Evolutionary conservation across 805 yeast genomes (phyloP).

Genomic region (Saturnispora ahearnii): DNA sequence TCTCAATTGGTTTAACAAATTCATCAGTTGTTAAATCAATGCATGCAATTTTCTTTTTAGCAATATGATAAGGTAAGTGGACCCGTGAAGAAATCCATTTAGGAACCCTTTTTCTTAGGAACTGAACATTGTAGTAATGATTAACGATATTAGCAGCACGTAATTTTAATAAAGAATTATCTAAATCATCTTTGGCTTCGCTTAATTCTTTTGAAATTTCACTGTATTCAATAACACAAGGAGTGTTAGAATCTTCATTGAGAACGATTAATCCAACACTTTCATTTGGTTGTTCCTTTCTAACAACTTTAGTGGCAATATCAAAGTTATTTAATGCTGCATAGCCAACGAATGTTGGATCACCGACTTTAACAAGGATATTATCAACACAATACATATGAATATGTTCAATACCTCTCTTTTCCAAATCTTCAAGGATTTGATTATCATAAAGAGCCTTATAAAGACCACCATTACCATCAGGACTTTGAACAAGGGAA

Average conservation of each 20-base stretch:
- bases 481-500: slow-evolving; percentile 77
- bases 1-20: slow-evolving; percentile 51
- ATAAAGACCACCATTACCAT: slow-evolving; percentile 96
- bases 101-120: slow-evolving; percentile 50
- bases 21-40: slow-evolving; percentile 39
- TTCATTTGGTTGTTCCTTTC: slow-evolving; percentile 82
- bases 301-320: slow-evolving; percentile 88
- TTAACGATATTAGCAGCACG: slow-evolving; percentile 97
- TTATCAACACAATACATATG: slow-evolving; percentile 98
- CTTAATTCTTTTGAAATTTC: slow-evolving; percentile 76
- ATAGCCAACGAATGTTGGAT: slow-evolving; percentile 83
- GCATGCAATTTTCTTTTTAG: slow-evolving; percentile 69
- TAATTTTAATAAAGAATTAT: slow-evolving; percentile 40
- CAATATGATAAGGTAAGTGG: slow-evolving; percentile 86
- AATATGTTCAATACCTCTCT: slow-evolving; percentile 71
- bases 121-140: slow-evolving; percentile 84
- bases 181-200: slow-evolving; percentile 44
- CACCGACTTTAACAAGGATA: slow-evolving; percentile 84
- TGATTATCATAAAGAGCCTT: slow-evolving; percentile 63
- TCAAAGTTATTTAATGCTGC: slow-evolving; percentile 58
- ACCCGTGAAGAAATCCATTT: slow-evolving; percentile 60
- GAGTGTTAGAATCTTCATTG: slow-evolving; percentile 45
- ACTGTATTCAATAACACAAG: slow-evolving; percentile 91
- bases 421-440: slow-evolving; percentile 56
- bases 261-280: slow-evolving; percentile 87